phyloP scores from a whole-genome alignment of 768 basidiomycete genomes.

The Omphalotus guepiniiformis region DNA sequence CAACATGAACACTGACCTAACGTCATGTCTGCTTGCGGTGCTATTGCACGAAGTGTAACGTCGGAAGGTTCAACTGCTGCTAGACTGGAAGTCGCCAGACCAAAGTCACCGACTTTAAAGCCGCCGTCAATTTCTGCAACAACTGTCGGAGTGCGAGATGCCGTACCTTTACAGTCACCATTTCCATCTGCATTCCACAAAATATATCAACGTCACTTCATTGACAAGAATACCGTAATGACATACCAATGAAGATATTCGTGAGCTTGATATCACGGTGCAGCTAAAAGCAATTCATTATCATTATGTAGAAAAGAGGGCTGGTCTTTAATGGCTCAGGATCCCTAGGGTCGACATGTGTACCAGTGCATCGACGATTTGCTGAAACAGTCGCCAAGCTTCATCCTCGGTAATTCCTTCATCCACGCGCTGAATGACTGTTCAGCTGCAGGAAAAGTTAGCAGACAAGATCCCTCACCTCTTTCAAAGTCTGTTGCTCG shows the following conservation, averaged over 20 bases:
- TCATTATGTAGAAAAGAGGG: background rate
- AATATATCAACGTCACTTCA: background rate
- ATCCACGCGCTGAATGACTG: slow-evolving; percentile 53
- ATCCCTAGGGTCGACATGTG: slow-evolving; percentile 90
- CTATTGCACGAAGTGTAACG: slow-evolving; percentile 41
- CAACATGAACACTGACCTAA: slow-evolving; percentile 41
- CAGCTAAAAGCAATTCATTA: slow-evolving; percentile 32
- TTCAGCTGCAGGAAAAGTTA: background rate
- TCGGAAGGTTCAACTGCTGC: slow-evolving; percentile 76
- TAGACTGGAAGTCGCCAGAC: slow-evolving; percentile 79
- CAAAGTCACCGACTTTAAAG: slow-evolving; percentile 87
- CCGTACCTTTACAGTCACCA: slow-evolving; percentile 74
- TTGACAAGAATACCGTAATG: background rate
- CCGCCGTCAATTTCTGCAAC: background rate
- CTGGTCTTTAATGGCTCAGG: slow-evolving; percentile 36
- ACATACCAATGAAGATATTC: slow-evolving; percentile 88
- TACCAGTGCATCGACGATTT: slow-evolving; percentile 84
- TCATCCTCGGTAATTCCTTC: slow-evolving; percentile 82
- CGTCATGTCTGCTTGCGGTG: slow-evolving; percentile 66
- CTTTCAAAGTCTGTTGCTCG: slow-evolving; percentile 84
- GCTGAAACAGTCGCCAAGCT: slow-evolving; percentile 86
- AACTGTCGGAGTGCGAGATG: background rate
- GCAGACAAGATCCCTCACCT: slow-evolving; percentile 39
- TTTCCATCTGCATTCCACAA: slow-evolving; percentile 53
- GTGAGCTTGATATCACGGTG: slow-evolving; percentile 90